Percentiles rank a stretch among this genome's conserved stretches.
phyloP scores from a whole-genome alignment of 108 stramenopile genomes.

The Asterionellopsis glacialis region DNA sequence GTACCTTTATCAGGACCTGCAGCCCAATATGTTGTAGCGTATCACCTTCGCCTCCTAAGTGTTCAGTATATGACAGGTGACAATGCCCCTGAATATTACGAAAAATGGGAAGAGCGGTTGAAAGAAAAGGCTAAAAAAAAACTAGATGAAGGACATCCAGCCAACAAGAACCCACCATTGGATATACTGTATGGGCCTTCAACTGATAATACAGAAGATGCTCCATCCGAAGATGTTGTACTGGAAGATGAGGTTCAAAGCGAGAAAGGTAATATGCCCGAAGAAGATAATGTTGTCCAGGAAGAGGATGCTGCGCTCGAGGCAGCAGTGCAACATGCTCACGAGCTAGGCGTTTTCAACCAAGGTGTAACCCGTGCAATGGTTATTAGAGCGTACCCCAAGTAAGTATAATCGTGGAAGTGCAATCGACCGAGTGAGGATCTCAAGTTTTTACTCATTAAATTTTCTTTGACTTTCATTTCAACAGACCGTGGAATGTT shows the following conservation, averaged over 20 bases:
- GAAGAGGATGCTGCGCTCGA: slow-evolving; percentile 65
- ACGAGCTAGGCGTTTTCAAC: slow-evolving; percentile 55
- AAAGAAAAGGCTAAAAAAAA: slow-evolving; percentile 10
- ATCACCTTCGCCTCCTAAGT: slow-evolving; percentile 76
- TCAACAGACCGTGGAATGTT: slow-evolving; percentile 78
- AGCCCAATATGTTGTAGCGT: slow-evolving; percentile 64
- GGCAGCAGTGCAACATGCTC: slow-evolving; percentile 79
- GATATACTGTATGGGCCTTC: no score
- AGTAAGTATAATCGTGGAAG: slow-evolving; percentile 30
- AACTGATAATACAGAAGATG: slow-evolving; percentile 14
- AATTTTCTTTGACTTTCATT: neutral
- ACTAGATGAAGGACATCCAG: neutral
- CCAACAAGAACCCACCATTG: neutral
- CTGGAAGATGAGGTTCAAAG: slow-evolving; percentile 9
- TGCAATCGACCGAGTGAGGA: neutral
- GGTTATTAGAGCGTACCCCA: slow-evolving; percentile 86
- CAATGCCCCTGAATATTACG: slow-evolving; percentile 35
- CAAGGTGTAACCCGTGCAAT: slow-evolving; percentile 84
- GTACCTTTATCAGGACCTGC: slow-evolving; percentile 55
- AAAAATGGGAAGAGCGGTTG: slow-evolving; percentile 8
- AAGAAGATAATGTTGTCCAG: slow-evolving; percentile 10
- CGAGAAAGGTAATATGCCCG: slow-evolving; percentile 13
- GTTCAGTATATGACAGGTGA: slow-evolving; percentile 86
- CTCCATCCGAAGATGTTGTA: slow-evolving; percentile 1
- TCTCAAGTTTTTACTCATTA: neutral